Base-by-base conservation (phyloP, 768 basidiomycete species). In the Cantharellus cinnabarinus region DNA sequence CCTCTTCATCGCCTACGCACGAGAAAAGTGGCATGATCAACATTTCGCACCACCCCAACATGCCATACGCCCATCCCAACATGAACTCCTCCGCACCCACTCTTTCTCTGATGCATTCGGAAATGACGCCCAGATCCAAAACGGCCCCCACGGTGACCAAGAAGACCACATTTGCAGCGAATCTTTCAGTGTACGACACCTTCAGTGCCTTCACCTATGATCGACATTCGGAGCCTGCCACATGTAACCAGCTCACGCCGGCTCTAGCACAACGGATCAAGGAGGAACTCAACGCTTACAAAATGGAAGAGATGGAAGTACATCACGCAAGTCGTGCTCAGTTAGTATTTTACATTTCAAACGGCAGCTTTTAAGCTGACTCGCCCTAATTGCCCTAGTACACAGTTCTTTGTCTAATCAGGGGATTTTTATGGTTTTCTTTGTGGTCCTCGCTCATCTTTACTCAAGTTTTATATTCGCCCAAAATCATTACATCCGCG, bases 301-400 rank as follows among this genome's bases (percentile, higher is more conserved):
- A 98, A 77, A 89, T 97, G 86, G 91, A 94, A 71, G 91, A 97
- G 74, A 98, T 99, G 94, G 89, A 93, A 69, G 91, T 99, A 62
- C 94, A 98, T 71, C 86, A 87, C 65, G 75, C 85, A 56, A 93
- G 89, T 71, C 82, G 89, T 70, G 80, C 87, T 65, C 83, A 95
- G 88, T 90, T 69, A 64, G 88, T 80, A 15, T 15, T 20, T 44
- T 55, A 58, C 57, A 51, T 60, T 55, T 56, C 29, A 10, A 14
- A 29, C 14, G 57, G 42, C 15, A 44, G 40, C 7, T 39, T 35
- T 2, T 60, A 57, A 53, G 64, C 57, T 59, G 56, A 63, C 41
- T 63, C 59, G 41, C 56, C 42, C 53, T 34, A 54, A 34, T 34
- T 37, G 53, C 60, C 57, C 53, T 65, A 88, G 86, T 74, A 89